These are phyloP conservation scores for Penicillium bialowiezense DNA, from an alignment of 495 filamentous ascomycete species.

Conservation along the genomic window DNA sequence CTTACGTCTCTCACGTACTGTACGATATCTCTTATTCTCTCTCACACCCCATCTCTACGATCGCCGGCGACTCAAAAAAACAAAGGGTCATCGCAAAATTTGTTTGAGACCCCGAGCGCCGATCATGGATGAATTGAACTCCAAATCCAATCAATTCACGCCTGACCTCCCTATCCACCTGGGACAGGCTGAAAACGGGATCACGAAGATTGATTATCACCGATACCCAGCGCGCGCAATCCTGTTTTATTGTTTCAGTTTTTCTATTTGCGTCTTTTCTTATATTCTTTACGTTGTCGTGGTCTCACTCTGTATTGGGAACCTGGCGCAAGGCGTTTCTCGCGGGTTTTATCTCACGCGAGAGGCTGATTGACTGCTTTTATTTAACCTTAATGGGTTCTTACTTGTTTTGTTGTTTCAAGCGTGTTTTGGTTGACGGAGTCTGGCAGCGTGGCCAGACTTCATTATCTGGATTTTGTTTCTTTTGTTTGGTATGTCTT, in stretches of 20 bases:
- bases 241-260: not conserved
- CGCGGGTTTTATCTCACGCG: not conserved
- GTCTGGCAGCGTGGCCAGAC: not conserved
- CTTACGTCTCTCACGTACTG: conserved; percentile 15
- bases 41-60: not conserved
- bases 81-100: not conserved
- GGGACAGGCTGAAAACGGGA: conserved; percentile 1
- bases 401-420: conserved; percentile 1
- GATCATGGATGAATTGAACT: not conserved
- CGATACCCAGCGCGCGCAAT: conserved; percentile 9
- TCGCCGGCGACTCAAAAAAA: conserved; percentile 7
- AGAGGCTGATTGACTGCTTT: not conserved
- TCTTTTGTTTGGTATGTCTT: not conserved
- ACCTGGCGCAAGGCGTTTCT: conserved; percentile 1
- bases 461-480: not conserved
- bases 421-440: not conserved
- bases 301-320: not conserved
- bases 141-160: conserved; percentile 5
- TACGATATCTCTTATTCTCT: conserved; percentile 6
- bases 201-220: conserved; percentile 13
- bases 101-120: not conserved
- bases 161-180: not conserved
- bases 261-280: not conserved
- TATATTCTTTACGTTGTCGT: not conserved
- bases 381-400: not conserved